Conservation (phyloP, 2,329 filamentous ascomycete species). For the Sclerotinia spermophila region DNA sequence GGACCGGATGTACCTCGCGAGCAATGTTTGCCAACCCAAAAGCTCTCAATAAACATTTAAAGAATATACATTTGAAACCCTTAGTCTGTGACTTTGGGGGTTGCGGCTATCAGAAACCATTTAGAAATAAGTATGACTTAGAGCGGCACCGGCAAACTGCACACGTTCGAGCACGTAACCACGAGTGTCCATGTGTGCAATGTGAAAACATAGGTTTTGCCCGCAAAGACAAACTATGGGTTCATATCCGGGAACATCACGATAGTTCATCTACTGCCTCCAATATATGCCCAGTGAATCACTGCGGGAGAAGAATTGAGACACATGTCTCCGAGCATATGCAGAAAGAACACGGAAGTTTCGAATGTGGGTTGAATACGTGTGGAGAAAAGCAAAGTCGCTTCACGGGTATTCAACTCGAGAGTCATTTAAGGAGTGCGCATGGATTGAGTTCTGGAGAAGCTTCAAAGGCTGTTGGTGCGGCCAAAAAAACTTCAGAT, state of each 20-base stretch:
- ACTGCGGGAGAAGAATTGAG: not conserved
- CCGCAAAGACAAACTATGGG: constrained; percentile 9
- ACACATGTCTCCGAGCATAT: constrained; percentile 4
- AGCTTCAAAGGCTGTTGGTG: not conserved
- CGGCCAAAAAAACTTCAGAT: not conserved
- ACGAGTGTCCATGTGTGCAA: constrained; percentile 5
- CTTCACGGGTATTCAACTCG: not conserved
- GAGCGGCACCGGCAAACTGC: constrained; percentile 3
- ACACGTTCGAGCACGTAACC: not conserved
- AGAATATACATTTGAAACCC: constrained; percentile 7
- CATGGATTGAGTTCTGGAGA: not conserved
- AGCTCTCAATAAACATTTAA: not conserved
- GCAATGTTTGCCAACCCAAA: not conserved
- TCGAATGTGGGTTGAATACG: constrained; percentile 3
- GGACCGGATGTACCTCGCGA: not conserved
- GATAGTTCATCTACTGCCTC: not conserved
- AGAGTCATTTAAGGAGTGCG: not conserved
- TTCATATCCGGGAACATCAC: not conserved
- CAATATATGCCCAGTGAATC: not conserved
- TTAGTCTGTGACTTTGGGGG: not conserved
- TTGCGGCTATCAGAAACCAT: constrained; percentile 14
- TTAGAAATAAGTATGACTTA: constrained; percentile 15
- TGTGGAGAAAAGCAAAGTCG: not conserved
- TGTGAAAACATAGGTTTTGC: not conserved
- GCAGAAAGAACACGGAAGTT: constrained; percentile 3